Evolutionary conservation across 2,329 filamentous ascomycete species (phyloP), one percentile per base, ranked within the genome.

Genomic region (Epicoccum nigrum): DNA sequence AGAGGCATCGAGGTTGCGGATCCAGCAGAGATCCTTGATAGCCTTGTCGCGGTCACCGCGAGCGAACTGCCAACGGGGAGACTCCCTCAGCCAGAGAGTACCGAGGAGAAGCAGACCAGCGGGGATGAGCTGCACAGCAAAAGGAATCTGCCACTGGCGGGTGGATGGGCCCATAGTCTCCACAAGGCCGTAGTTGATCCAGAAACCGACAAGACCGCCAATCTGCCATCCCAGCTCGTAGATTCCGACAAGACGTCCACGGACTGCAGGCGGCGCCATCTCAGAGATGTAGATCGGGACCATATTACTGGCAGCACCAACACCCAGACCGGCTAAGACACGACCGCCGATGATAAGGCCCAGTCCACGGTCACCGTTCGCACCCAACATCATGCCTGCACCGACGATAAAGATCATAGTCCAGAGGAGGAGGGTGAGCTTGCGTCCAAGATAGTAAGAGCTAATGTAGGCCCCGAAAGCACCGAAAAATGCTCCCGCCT

Each of bases 401-500:
- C 89, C 89, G 7, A 91, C 66, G 44, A 84, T 78, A 71, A 92
- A 92, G 58, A 92, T 57, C 27, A 81, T 39, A 1, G 80, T 74
- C 65, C 86, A 87, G 46, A 85, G 59, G 56, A 85, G 75, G 4
- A 92, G 77, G 19, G 84, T 86, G 65, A 79, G 81, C 62, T 83
- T 83, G 16, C 88, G 82, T 21, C 88, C 88, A 55, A 86, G 76
- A 67, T 81, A 89, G 76, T 87, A 85, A 25, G 82, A 85, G 31
- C 83, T 80, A 7, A 77, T 78, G 60, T 88, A 92, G 8, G 64
- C 64, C n/a, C 63, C 63, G 23, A 67, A 65, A 15, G 86, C 83
- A 45, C 89, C 89, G 62, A 92, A 92, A 77, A 93, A 92, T 53
- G 88, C 88, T 51, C 89, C 89, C 11, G 88, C 89, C 73, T 93